A percentile compares a stretch with the other conserved stretches of the same genome.
phyloP scores from a whole-genome alignment of 2,329 filamentous ascomycete species.

The Didymella exigua region DNA sequence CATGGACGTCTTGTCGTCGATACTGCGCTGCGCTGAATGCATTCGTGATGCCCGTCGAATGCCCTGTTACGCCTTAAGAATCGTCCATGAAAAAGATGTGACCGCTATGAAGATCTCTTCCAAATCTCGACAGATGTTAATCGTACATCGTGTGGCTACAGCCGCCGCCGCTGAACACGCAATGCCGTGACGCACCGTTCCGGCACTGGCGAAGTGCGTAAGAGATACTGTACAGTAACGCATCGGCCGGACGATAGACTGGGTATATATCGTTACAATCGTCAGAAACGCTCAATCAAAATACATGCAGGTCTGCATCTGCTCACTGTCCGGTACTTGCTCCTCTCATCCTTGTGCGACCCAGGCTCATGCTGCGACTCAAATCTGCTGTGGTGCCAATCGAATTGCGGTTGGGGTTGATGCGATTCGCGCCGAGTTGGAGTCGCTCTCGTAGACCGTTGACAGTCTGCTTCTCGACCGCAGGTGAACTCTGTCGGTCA shows the following conservation, averaged over 20 bases:
- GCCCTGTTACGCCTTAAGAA: background rate
- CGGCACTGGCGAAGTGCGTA: background rate
- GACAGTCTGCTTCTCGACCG: constrained; percentile 38
- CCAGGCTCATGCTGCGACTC: constrained; percentile 38
- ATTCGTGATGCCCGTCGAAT: constrained; percentile 2
- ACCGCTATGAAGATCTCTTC: background rate
- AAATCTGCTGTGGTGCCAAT: constrained; percentile 36
- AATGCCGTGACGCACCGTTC: constrained; percentile 7
- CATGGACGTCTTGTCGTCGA: background rate
- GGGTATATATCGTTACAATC: constrained; percentile 40
- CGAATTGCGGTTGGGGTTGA: constrained; percentile 36
- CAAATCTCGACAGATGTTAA: constrained; percentile 11
- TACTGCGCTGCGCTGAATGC: background rate
- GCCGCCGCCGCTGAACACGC: background rate
- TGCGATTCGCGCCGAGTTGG: constrained; percentile 34
- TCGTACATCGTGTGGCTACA: background rate
- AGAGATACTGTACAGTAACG: constrained; percentile 8
- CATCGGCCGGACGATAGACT: constrained; percentile 27
- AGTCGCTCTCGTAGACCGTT: constrained; percentile 31
- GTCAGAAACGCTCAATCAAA: constrained; percentile 27
- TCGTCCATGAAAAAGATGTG: background rate
- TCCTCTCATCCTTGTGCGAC: constrained; percentile 35
- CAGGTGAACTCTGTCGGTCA: constrained; percentile 39
- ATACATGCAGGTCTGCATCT: constrained; percentile 11
- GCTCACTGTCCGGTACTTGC: constrained; percentile 43